Evolutionary conservation across 2,329 filamentous ascomycete species (phyloP).

Genomic region (Monosporascus sp.): DNA sequence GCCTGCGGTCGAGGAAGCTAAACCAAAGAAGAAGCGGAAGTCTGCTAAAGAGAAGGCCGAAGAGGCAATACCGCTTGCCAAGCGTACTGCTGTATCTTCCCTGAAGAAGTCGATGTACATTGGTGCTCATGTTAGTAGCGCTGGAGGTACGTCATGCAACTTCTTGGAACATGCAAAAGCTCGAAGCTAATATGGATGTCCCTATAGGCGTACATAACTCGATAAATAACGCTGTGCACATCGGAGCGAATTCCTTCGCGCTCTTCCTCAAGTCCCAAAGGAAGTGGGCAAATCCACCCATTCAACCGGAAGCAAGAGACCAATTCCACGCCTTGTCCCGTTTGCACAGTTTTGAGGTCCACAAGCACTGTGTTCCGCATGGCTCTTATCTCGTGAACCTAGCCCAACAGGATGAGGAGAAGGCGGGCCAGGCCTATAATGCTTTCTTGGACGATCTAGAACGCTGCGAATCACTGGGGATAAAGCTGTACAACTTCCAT

Average conservation of each 20-base stretch:
- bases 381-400: conserved; percentile 96
- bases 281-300: conserved; percentile 83
- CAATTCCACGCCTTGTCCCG: conserved; percentile 66
- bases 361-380: conserved; percentile 77
- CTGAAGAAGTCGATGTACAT: conserved; percentile 72
- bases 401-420: conserved; percentile 72
- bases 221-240: conserved; percentile 68
- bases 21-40: conserved; percentile 37
- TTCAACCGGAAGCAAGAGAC: conserved; percentile 61
- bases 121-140: conserved; percentile 85
- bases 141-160: conserved; percentile 59
- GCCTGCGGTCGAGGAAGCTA: conserved; percentile 9
- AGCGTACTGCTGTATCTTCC: conserved; percentile 57
- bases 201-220: conserved; percentile 78
- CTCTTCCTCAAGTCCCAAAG: conserved; percentile 94
- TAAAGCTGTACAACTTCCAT: conserved; percentile 96
- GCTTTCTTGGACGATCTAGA: conserved; percentile 83
- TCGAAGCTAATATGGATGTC: conserved; percentile 8
- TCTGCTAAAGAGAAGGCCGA: conserved; percentile 33
- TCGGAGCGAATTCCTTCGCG: conserved; percentile 89
- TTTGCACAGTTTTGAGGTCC: conserved; percentile 65
- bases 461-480: conserved; percentile 80
- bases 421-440: conserved; percentile 79
- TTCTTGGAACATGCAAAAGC: neutral
- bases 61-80: conserved; percentile 57